Conservation (phyloP, 2,329 filamentous ascomycete species). For the Bimuria novae-zelandiae region DNA sequence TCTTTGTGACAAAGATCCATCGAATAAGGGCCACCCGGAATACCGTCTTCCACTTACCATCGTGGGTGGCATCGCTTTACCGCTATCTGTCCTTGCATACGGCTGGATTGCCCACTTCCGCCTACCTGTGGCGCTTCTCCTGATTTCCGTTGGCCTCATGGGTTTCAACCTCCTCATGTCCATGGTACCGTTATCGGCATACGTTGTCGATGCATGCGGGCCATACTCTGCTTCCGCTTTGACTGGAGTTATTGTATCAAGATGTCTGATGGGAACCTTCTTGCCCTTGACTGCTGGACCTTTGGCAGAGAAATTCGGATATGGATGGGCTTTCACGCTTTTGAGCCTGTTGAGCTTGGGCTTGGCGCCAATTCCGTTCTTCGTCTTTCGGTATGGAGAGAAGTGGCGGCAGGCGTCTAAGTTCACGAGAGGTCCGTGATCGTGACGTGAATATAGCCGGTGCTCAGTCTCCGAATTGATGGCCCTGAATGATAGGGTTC, state of each 20-base stretch:
- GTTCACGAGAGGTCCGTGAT: constrained; percentile 49
- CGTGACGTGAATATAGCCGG: no score
- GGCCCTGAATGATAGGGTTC: no score
- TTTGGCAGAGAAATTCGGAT: constrained; percentile 55
- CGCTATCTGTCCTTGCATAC: constrained; percentile 53
- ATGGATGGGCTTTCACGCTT: constrained; percentile 57
- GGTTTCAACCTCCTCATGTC: constrained; percentile 54
- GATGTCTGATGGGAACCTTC: constrained; percentile 62
- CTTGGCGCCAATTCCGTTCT: constrained; percentile 57
- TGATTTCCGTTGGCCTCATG: constrained; percentile 52
- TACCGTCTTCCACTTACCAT: constrained; percentile 60
- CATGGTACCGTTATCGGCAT: constrained; percentile 58
- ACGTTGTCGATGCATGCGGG: constrained; percentile 62
- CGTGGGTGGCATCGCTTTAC: constrained; percentile 53
- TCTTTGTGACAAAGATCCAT: constrained; percentile 50
- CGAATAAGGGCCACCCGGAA: constrained; percentile 56
- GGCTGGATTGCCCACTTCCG: constrained; percentile 57
- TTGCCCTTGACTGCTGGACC: constrained; percentile 58
- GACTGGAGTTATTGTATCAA: constrained; percentile 60
- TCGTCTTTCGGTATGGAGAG: constrained; percentile 57
- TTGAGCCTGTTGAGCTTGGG: constrained; percentile 50
- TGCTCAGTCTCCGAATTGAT: no score
- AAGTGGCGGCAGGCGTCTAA: constrained; percentile 57
- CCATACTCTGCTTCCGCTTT: constrained; percentile 62
- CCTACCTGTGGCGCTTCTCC: constrained; percentile 51